Conservation (phyloP, 1,284 basidiomycete species). For the Meira nashicola region DNA sequence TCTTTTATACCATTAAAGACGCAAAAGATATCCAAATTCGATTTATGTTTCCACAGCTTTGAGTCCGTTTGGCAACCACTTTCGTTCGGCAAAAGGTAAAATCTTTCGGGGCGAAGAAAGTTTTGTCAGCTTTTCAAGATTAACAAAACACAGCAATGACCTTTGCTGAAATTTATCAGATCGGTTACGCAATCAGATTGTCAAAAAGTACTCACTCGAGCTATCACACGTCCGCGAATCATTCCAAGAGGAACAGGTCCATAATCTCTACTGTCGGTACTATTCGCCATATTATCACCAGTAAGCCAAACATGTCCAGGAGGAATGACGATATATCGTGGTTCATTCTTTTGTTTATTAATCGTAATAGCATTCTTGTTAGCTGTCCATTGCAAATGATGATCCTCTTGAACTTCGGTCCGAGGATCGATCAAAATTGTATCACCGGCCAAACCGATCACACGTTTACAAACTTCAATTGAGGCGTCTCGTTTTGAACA, state of each 20-base stretch:
- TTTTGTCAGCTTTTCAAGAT: no score
- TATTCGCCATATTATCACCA: conserved; percentile 80
- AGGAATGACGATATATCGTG: conserved; percentile 19
- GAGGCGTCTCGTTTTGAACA: conserved; percentile 69
- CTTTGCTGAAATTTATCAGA: background rate
- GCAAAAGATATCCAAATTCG: no score
- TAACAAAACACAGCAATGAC: background rate
- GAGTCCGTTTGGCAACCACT: no score
- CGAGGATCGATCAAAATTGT: conserved; percentile 77
- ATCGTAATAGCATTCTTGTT: background rate
- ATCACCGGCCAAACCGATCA: conserved; percentile 86
- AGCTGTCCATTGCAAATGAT: conserved; percentile 16
- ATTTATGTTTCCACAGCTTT: no score
- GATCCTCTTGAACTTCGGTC: conserved; percentile 16
- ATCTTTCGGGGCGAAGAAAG: background rate
- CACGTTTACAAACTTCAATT: conserved; percentile 77
- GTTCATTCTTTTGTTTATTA: background rate
- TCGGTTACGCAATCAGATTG: background rate
- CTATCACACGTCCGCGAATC: conserved; percentile 70
- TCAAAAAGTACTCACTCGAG: conserved; percentile 61
- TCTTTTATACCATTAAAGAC: no score
- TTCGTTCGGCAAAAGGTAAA: background rate
- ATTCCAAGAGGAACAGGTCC: conserved; percentile 84
- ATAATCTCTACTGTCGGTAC: conserved; percentile 81
- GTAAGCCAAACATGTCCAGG: conserved; percentile 68